Evolutionary conservation across 2,329 filamentous ascomycete species (phyloP).

Genomic region (Penicillium sp.): DNA sequence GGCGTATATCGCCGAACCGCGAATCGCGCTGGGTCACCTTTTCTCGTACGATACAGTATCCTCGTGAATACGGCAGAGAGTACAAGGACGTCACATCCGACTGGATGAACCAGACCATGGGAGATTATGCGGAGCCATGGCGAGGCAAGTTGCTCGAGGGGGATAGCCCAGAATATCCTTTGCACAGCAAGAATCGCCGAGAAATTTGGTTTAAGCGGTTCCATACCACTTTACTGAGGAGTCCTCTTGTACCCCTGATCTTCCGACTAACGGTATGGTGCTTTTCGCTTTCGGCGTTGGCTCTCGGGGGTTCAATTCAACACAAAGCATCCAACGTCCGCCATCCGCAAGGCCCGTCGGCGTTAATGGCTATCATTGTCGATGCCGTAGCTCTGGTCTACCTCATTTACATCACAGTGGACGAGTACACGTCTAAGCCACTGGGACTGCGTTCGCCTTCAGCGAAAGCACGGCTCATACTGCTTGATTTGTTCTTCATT

Average conservation of each 20-base stretch:
- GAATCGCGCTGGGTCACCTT: slow-evolving; percentile 47
- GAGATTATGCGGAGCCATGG: slow-evolving; percentile 49
- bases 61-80: slow-evolving; percentile 31
- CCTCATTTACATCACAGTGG: slow-evolving; percentile 86
- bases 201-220: slow-evolving; percentile 54
- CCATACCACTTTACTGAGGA: slow-evolving; percentile 65
- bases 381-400: slow-evolving; percentile 86
- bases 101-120: slow-evolving; percentile 43
- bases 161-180: slow-evolving; percentile 47
- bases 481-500: slow-evolving; percentile 92
- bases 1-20: slow-evolving; percentile 15
- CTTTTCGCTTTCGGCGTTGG: slow-evolving; percentile 76
- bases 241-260: slow-evolving; percentile 76
- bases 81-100: slow-evolving; percentile 42
- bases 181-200: slow-evolving; percentile 47
- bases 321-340: slow-evolving; percentile 48
- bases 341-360: slow-evolving; percentile 62
- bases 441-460: slow-evolving; percentile 76
- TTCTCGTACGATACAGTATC: slow-evolving; percentile 40
- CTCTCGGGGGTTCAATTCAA: slow-evolving; percentile 69
- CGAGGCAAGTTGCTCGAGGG: slow-evolving; percentile 44
- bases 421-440: slow-evolving; percentile 93
- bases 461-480: slow-evolving; percentile 81
- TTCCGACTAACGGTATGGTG: slow-evolving; percentile 77
- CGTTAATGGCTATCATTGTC: slow-evolving; percentile 81